A percentile compares a stretch with the other conserved stretches of the same genome.
Conservation (phyloP, 768 basidiomycete species). For the Macrocybe gigantea region DNA sequence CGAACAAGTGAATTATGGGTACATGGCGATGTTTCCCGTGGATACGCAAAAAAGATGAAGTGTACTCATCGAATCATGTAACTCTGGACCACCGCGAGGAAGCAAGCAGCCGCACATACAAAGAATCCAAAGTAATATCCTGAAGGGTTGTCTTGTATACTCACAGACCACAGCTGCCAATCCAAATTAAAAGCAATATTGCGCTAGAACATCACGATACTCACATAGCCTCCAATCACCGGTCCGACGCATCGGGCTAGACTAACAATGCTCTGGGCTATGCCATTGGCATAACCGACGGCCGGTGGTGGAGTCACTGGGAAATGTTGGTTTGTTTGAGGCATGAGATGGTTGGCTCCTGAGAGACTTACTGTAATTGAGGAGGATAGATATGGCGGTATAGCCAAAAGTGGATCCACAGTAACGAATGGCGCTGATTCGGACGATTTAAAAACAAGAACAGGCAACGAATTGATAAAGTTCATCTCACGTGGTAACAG, state of each 20-base stretch:
- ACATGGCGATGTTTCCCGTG: too few relatives aligned
- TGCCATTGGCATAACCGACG: slow-evolving; percentile 89
- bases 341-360: not conserved
- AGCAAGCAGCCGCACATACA: slow-evolving; percentile 56
- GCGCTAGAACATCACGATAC: slow-evolving; percentile 16
- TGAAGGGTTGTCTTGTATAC: slow-evolving; percentile 59
- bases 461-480: not conserved
- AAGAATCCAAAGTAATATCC: slow-evolving; percentile 77
- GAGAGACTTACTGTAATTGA: slow-evolving; percentile 65
- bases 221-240: slow-evolving; percentile 76
- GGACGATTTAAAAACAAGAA: slow-evolving; percentile 2
- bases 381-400: slow-evolving; percentile 82
- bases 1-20: too few relatives aligned
- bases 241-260: slow-evolving; percentile 90
- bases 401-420: slow-evolving; percentile 87
- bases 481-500: slow-evolving; percentile 73
- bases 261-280: slow-evolving; percentile 93
- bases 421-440: slow-evolving; percentile 71
- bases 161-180: slow-evolving; percentile 64
- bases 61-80: slow-evolving; percentile 59
- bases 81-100: slow-evolving; percentile 60
- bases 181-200: slow-evolving; percentile 7
- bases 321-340: slow-evolving; percentile 1
- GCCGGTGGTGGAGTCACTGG: slow-evolving; percentile 87
- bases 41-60: too few relatives aligned